Conservation (phyloP, 768 basidiomycete species). For the Hemileccinum impolitum region DNA sequence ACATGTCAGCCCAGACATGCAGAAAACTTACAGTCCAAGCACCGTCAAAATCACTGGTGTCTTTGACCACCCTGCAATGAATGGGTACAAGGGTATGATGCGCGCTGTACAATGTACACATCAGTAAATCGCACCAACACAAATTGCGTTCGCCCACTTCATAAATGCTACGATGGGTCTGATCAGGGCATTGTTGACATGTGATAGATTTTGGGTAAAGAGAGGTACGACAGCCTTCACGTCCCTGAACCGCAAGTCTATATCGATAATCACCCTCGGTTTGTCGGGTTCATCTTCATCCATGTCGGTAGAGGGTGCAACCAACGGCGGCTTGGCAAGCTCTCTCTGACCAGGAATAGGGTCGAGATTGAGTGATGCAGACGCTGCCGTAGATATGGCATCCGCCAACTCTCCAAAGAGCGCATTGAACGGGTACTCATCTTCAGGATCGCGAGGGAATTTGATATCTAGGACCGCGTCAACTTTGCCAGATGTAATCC, state of each 20-base stretch:
- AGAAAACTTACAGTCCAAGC: constrained; percentile 80
- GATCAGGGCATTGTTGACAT: constrained; percentile 89
- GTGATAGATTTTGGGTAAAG: constrained; percentile 83
- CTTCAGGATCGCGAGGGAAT: constrained; percentile 82
- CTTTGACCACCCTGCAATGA: constrained; percentile 82
- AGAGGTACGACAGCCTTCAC: constrained; percentile 93
- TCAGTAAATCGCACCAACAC: constrained; percentile 1
- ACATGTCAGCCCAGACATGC: neutral
- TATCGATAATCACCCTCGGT: constrained; percentile 72
- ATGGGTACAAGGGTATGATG: constrained; percentile 94
- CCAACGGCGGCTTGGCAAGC: constrained; percentile 81
- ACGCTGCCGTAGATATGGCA: constrained; percentile 66
- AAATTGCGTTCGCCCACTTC: constrained; percentile 60
- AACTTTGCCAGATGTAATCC: constrained; percentile 96
- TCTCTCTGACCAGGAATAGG: constrained; percentile 85
- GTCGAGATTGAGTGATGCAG: constrained; percentile 46
- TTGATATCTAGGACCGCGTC: constrained; percentile 98
- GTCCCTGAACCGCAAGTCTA: constrained; percentile 93
- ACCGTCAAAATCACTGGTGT: constrained; percentile 87
- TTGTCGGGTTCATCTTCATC: constrained; percentile 29
- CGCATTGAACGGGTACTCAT: constrained; percentile 66
- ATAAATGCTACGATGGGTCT: constrained; percentile 98
- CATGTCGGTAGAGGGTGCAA: constrained; percentile 55
- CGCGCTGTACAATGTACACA: constrained; percentile 48
- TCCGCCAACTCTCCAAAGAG: constrained; percentile 90